Evolutionary conservation across 2,329 filamentous ascomycete genomes (phyloP).

Genomic region (Penicillium sp.): DNA sequence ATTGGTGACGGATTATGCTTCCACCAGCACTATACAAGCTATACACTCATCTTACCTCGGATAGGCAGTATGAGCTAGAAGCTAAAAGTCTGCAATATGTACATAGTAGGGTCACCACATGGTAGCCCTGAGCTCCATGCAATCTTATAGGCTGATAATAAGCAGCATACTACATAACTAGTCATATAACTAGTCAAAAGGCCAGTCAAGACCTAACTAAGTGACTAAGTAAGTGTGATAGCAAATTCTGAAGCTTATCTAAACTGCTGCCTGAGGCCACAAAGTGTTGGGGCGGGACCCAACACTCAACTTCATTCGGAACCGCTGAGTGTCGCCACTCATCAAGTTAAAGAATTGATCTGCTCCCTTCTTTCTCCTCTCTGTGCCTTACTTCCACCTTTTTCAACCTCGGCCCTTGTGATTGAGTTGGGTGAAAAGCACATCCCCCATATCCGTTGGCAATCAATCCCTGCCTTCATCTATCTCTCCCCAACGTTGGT

Average conservation of each 20-base stretch:
- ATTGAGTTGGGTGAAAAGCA: constrained; percentile 7
- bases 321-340: constrained; percentile 15
- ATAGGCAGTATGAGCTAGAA: too few species aligned
- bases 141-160: too few species aligned
- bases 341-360: constrained; percentile 8
- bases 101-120: too few species aligned
- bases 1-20: too few species aligned
- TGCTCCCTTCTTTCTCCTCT: neutral
- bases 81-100: too few species aligned
- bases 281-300: constrained; percentile 35
- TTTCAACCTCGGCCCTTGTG: constrained; percentile 27
- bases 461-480: constrained; percentile 19
- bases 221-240: neutral
- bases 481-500: constrained; percentile 24
- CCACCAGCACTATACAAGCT: too few species aligned
- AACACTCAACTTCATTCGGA: constrained; percentile 20
- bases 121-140: too few species aligned
- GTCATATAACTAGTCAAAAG: too few species aligned
- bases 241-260: neutral
- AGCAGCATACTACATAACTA: too few species aligned
- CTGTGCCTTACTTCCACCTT: neutral
- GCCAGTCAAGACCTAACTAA: too few species aligned
- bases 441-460: constrained; percentile 22
- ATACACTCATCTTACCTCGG: too few species aligned
- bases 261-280: constrained; percentile 12